Evolutionary conservation across 1,139 yeast genomes (phyloP).

Genomic region (Hyphopichia fennica): DNA sequence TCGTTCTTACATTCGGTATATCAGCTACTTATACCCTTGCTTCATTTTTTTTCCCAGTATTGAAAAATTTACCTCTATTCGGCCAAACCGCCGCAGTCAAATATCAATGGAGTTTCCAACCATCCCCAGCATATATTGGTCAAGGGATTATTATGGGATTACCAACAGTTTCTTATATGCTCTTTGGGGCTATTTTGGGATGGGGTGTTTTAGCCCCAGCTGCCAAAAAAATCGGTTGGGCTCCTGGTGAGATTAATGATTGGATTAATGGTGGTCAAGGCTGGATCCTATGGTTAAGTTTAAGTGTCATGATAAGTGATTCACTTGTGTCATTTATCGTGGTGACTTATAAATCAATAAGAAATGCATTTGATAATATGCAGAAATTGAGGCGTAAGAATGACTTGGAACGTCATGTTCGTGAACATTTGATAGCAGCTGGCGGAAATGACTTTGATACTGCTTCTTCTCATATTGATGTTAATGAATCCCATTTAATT

Average conservation of each 20-base stretch:
- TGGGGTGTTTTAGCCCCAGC: conserved; percentile 90
- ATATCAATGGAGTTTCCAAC: conserved; percentile 89
- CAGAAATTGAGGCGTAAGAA: background rate
- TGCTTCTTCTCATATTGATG: background rate
- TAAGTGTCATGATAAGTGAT: conserved; percentile 92
- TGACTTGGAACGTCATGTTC: conserved; percentile 2
- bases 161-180: conserved; percentile 88
- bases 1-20: conserved; percentile 59
- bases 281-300: conserved; percentile 94
- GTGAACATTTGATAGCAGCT: too few relatives aligned
- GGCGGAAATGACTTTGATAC: background rate
- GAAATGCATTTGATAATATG: conserved; percentile 5
- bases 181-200: conserved; percentile 84
- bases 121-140: conserved; percentile 96
- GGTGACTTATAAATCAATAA: conserved; percentile 51
- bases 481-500: conserved; percentile 46
- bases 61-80: conserved; percentile 72
- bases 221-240: conserved; percentile 74
- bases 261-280: conserved; percentile 96
- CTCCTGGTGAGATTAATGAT: conserved; percentile 84
- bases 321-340: conserved; percentile 79
- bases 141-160: conserved; percentile 98
- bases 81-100: conserved; percentile 61
- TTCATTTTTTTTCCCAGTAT: conserved; percentile 70
- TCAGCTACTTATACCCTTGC: conserved; percentile 73